Conservation (phyloP, 2,329 filamentous ascomycete species). For the Trichophyton equinum region DNA sequence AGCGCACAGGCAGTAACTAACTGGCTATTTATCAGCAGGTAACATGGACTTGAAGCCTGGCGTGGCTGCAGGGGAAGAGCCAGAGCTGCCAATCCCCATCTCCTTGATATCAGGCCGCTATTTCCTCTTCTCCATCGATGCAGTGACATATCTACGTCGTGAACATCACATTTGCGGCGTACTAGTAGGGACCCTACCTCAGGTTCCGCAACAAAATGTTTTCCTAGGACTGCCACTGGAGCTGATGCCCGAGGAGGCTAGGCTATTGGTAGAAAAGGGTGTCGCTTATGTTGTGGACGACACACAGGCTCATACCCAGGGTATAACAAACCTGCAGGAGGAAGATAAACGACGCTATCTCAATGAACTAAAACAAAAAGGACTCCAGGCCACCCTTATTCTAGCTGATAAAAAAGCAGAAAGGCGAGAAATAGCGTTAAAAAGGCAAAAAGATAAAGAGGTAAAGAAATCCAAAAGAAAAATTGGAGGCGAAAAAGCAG, state of each 20-base stretch:
- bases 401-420: slow-evolving; percentile 38
- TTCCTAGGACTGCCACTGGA: slow-evolving; percentile 82
- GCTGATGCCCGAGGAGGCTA: slow-evolving; percentile 80
- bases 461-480: slow-evolving; percentile 13
- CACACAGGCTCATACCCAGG: slow-evolving; percentile 52
- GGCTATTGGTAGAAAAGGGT: slow-evolving; percentile 62
- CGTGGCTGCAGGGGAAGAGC: slow-evolving; percentile 19
- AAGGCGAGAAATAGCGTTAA: slow-evolving; percentile 39
- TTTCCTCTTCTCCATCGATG: slow-evolving; percentile 77
- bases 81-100: slow-evolving; percentile 56
- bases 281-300: slow-evolving; percentile 75
- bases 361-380: slow-evolving; percentile 41
- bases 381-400: slow-evolving; percentile 38
- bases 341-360: slow-evolving; percentile 52
- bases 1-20: slow-evolving; percentile 4
- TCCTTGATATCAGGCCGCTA: slow-evolving; percentile 69
- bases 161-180: slow-evolving; percentile 75
- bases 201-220: slow-evolving; percentile 87
- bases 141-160: slow-evolving; percentile 64
- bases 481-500: background rate
- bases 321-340: slow-evolving; percentile 47
- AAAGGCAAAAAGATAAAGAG: slow-evolving; percentile 32
- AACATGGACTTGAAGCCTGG: background rate
- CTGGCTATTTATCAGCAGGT: background rate
- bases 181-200: slow-evolving; percentile 74